Conservation (phyloP, 371 early-diverging fungal species). For the Syncephalastrum contaminatum region DNA sequence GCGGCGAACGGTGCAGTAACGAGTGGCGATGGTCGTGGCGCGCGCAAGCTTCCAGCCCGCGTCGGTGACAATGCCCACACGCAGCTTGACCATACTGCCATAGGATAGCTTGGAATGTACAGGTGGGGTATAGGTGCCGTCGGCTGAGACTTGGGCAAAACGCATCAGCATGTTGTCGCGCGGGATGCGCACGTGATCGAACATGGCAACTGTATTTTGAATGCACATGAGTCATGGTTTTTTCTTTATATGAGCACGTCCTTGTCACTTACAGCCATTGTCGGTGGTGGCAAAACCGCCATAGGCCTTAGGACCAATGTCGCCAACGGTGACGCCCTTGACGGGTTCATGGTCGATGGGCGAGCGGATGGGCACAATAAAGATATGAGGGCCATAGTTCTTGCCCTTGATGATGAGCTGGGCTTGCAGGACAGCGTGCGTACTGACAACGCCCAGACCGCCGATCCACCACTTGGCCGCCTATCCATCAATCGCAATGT, state of each 20-base stretch:
- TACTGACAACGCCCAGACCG: constrained; percentile 60
- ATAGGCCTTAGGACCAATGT: constrained; percentile 84
- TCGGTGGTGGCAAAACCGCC: constrained; percentile 72
- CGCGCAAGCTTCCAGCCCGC: constrained; percentile 52
- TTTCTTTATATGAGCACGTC: background rate
- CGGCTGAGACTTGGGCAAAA: constrained; percentile 66
- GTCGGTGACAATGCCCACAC: constrained; percentile 64
- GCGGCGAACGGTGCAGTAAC: constrained; percentile 74
- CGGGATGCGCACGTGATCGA: constrained; percentile 74
- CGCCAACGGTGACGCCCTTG: constrained; percentile 84
- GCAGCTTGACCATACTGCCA: constrained; percentile 75
- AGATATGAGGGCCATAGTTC: constrained; percentile 77
- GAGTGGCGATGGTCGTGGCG: constrained; percentile 68
- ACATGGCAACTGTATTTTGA: constrained; percentile 47
- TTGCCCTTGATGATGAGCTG: constrained; percentile 75
- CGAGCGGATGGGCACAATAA: constrained; percentile 84
- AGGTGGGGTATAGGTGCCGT: constrained; percentile 62
- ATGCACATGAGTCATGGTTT: background rate
- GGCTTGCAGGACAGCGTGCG: constrained; percentile 85
- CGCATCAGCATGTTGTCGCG: constrained; percentile 80
- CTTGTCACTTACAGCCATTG: constrained; percentile 71
- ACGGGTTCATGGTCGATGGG: constrained; percentile 62
- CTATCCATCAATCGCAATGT: constrained; percentile 14
- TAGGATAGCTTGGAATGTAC: constrained; percentile 65
- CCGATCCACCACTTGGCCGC: constrained; percentile 94